Evolutionary conservation across 2,329 filamentous ascomycete species (phyloP).

Genomic region (Ophiocordyceps robertsii): DNA sequence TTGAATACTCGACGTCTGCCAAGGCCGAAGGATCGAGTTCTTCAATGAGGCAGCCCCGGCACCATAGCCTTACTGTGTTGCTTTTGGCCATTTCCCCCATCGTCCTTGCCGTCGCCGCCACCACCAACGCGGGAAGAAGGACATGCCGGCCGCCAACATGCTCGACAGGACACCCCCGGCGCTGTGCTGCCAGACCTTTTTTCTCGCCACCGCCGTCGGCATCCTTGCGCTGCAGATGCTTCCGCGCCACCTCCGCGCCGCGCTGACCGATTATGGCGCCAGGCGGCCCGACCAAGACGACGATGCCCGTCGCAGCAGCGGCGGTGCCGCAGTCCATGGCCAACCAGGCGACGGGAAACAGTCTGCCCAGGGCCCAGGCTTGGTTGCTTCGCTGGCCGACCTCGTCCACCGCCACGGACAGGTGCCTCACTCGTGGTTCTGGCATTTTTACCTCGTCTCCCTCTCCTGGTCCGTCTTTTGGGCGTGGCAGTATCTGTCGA

Average conservation of each 20-base stretch:
- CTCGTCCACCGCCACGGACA: constrained; percentile 19
- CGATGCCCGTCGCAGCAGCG: neutral
- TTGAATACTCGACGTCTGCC: too few species aligned
- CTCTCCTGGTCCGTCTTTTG: constrained; percentile 60
- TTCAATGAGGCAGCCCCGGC: too few species aligned
- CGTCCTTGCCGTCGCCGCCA: too few species aligned
- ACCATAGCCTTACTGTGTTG: too few species aligned
- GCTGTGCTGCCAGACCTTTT: constrained; percentile 31
- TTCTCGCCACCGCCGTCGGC: constrained; percentile 25
- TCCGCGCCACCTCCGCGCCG: constrained; percentile 27
- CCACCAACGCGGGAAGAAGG: too few species aligned
- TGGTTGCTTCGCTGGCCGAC: constrained; percentile 12
- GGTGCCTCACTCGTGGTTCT: constrained; percentile 83
- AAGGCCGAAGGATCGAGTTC: too few species aligned
- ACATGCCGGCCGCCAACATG: neutral
- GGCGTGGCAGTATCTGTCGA: constrained; percentile 46
- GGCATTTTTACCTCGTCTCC: constrained; percentile 71
- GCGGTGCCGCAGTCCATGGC: neutral
- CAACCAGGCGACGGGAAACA: neutral
- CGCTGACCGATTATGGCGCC: constrained; percentile 38
- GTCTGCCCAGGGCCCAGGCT: neutral
- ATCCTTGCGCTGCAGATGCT: constrained; percentile 29
- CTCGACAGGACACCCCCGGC: too few species aligned
- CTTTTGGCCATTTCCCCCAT: too few species aligned
- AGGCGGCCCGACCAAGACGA: constrained; percentile 14